Evolutionary conservation across 2,329 filamentous ascomycete species (phyloP), one percentile per base, ranked within the genome.

Genomic region (Claviceps sp.): DNA sequence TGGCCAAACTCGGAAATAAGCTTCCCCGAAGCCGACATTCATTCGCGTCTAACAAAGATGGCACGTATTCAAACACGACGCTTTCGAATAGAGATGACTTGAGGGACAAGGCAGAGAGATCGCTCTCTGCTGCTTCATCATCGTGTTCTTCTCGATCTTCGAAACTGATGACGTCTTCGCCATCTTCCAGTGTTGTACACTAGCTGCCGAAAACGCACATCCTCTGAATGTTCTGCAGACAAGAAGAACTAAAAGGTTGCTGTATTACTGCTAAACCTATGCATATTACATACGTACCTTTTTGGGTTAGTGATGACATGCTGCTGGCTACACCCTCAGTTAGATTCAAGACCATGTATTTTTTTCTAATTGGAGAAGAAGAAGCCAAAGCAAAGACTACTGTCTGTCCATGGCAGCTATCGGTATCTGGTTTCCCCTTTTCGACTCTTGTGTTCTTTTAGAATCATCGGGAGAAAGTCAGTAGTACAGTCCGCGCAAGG

Each of bases 181-280:
- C 30, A 34, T 34, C 30, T 34, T 34, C 30, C 30, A 34, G 30
- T 34, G 30, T 9, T 34, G 3, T 34, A 11, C 30, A 11, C 30
- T 34, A 34, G 30, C 30, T 34, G 11, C 9, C 30, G 30, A 34
- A 11, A 34, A 11, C 9, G 9, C 30, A 34, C 30, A 11, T 34
- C 11, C 30, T 11, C 30, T 34, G 3, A 34, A 34, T 20, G 22
- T 24, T n/a, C 5, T 26, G 5, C 8, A 40, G 14, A n/a, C 43
- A 45, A 30, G 24, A 34, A 14, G 24, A 24, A 45, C 16, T 24
- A 9, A 18, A 30, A 5, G 13, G 8, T 40, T 36, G 22, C 22
- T 51, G 38, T 41, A 40, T 34, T 46, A 51, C 24, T 51, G n/a
- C 43, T 40, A 30, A 9, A 20, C 36, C 49, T 46, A 51, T 18